Base-by-base conservation (phyloP, 2,329 filamentous ascomycete genomes). In the Cladosporium sp. region DNA sequence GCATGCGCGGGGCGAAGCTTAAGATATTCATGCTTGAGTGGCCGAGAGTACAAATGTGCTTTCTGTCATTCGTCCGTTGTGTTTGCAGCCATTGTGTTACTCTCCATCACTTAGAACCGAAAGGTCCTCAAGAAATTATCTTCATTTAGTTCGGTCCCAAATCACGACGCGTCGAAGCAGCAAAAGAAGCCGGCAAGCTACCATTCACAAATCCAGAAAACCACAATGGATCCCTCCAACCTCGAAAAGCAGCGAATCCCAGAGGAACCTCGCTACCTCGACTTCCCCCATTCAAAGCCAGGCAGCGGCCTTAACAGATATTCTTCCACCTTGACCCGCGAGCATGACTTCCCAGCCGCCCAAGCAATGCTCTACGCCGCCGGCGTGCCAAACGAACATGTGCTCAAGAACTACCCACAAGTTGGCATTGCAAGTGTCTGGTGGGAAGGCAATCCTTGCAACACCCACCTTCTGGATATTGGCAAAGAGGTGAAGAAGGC, bases 401-500 rank as follows among this genome's bases (percentile, higher is more conserved):
- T 89, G 74, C 96, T 98, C 91, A 93, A 94, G 80, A 94, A 86
- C 65, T 90, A 91, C 62, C 92, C 94, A 14, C 94, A 98, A 69
- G 91, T 98, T 29, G 94, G 94, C 66, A 88, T 97, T 74, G 90
- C 93, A 8, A 93, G 91, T 5, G 91, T 97, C 5, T 97, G 93
- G 93, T 98, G 93, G 93, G 93, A 97, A 79, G 94, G 94, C 31
- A 97, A 97, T 76, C 92, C 94, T 44, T 97, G 93, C 87, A 97
- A 97, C 65, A 75, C 66, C 44, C 72, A 81, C 89, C 88, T 98
- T 69, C 85, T 96, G 67, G 92, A 96, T 70, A 85, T 98, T 68
- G 94, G 91, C 40, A 93, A 92, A 74, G 91, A 91, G 57, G 91
- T 95, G 72, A 98, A 97, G 80, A 88, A 88, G 71, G 86, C 91